Evolutionary conservation across 1,139 yeast genomes (phyloP).

Genomic region (Arxiozyma heterogenica): DNA sequence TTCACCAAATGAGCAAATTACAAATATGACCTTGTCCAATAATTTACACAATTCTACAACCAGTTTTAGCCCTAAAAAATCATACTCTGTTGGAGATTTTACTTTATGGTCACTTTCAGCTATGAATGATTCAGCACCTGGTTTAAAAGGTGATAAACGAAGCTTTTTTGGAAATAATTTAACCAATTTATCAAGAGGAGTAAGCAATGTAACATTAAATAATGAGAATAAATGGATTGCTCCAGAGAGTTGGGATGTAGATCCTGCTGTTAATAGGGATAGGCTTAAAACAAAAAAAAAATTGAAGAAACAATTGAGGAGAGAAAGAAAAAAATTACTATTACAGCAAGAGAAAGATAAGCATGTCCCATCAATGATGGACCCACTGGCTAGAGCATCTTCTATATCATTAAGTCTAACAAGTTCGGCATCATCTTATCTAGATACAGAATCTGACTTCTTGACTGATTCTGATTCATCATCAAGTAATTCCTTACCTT

Average conservation of each 20-base stretch:
- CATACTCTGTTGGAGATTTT: conserved; percentile 19
- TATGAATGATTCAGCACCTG: not conserved
- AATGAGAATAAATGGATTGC: conserved; percentile 43
- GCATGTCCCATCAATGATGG: not conserved
- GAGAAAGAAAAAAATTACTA: not conserved
- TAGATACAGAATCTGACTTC: conserved; percentile 8
- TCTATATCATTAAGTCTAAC: not conserved
- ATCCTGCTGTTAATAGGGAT: conserved; percentile 11
- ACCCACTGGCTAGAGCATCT: not conserved
- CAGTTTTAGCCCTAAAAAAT: conserved; percentile 25
- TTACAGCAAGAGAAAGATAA: not conserved
- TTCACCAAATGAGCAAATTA: not conserved
- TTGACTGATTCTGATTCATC: conserved; percentile 3
- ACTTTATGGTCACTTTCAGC: conserved; percentile 9
- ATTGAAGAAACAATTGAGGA: not conserved
- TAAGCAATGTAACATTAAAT: conserved; percentile 2
- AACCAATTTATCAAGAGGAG: conserved; percentile 5
- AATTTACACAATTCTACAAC: not conserved
- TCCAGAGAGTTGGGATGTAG: conserved; percentile 77
- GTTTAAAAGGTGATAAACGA: not conserved
- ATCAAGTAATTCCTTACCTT: conserved; percentile 3
- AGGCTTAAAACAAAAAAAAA: conserved; percentile 7
- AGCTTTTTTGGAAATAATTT: not conserved
- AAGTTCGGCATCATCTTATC: not conserved
- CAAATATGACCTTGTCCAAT: conserved; percentile 13